These are phyloP conservation scores for Pisolithus albus DNA, from an alignment of 768 basidiomycete species.

Conservation along the genomic window DNA sequence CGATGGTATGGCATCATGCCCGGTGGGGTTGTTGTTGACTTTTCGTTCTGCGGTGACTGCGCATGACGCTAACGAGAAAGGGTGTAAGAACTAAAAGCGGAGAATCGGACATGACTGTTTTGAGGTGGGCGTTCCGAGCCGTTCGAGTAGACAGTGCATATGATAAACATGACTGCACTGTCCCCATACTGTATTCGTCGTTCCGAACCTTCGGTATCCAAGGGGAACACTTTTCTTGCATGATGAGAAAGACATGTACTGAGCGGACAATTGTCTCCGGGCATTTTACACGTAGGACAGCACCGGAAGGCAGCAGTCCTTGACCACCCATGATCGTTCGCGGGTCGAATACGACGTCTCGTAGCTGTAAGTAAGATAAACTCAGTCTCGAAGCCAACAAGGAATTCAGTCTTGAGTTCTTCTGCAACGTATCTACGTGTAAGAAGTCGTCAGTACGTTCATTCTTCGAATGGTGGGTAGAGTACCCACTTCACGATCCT, in stretches of 20 bases:
- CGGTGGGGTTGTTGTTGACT: too few species aligned
- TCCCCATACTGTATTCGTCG: constrained; percentile 72
- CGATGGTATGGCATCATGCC: too few species aligned
- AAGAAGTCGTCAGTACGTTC: constrained; percentile 10
- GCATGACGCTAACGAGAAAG: too few species aligned
- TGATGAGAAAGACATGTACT: constrained; percentile 43
- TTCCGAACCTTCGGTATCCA: constrained; percentile 10
- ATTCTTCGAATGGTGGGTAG: not conserved
- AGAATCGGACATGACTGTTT: constrained; percentile 89
- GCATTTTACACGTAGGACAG: constrained; percentile 93
- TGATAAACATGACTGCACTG: constrained; percentile 97
- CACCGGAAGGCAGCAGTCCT: constrained; percentile 46
- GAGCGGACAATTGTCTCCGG: constrained; percentile 91
- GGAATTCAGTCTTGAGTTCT: constrained; percentile 35
- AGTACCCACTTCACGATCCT: constrained; percentile 42
- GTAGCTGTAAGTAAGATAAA: constrained; percentile 53
- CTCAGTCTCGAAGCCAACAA: constrained; percentile 61
- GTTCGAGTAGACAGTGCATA: constrained; percentile 96
- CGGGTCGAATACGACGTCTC: constrained; percentile 32
- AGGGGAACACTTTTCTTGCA: not conserved
- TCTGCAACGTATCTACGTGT: constrained; percentile 14
- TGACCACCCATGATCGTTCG: constrained; percentile 41
- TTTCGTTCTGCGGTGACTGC: too few species aligned
- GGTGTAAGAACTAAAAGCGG: too few species aligned
- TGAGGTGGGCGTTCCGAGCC: constrained; percentile 83